Conservation (phyloP, 495 filamentous ascomycete genomes). For the Neurospora sublineolata region DNA sequence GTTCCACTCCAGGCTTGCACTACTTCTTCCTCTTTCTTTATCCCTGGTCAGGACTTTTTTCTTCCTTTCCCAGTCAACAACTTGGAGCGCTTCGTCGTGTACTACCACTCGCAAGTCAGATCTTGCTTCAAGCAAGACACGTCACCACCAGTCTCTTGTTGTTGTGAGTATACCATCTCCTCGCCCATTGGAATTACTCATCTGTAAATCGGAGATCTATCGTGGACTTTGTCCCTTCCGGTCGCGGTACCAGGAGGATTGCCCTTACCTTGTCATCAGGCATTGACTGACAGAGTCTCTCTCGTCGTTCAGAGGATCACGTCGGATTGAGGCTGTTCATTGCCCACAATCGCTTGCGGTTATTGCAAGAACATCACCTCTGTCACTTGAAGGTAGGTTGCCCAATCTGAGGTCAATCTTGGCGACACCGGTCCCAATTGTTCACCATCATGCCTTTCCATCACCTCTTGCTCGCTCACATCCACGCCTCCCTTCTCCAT, state of each 20-base stretch:
- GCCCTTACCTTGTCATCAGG: background rate
- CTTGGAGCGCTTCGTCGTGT: background rate
- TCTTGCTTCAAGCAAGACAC: background rate
- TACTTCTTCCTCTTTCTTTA: background rate
- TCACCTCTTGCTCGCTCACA: too few species aligned
- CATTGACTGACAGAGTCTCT: background rate
- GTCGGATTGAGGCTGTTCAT: background rate
- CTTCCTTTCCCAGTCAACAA: background rate
- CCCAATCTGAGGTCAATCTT: background rate
- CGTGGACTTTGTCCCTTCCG: background rate
- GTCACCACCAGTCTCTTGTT: background rate
- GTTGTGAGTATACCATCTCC: background rate
- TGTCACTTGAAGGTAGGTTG: background rate
- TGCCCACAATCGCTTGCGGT: accelerated
- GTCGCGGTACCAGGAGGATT: background rate
- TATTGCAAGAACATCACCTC: background rate
- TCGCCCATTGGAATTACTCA: background rate
- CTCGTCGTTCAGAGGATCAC: background rate
- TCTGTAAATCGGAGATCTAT: background rate
- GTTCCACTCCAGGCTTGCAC: background rate
- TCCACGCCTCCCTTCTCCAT: background rate
- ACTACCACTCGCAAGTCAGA: background rate
- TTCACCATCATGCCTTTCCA: too few species aligned
- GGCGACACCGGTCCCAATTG: too few species aligned
- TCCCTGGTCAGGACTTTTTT: background rate